These are phyloP conservation scores for Chaetomium fimeti DNA, from an alignment of 495 filamentous ascomycete genomes.

Conservation along the genomic window DNA sequence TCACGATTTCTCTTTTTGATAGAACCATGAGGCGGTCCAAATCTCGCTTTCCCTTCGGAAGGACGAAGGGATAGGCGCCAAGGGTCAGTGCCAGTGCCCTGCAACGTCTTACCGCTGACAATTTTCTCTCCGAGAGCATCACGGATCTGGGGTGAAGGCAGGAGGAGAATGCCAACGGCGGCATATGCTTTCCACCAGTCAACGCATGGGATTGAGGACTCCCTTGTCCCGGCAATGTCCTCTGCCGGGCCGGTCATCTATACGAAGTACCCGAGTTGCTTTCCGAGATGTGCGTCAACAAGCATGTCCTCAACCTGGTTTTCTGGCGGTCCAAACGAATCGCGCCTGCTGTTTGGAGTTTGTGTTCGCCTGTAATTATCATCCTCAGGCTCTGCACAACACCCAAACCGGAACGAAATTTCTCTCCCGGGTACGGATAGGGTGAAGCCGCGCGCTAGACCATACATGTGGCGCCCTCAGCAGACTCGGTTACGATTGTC, in stretches of 20 bases:
- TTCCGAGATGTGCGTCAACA: neutral
- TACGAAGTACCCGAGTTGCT: neutral
- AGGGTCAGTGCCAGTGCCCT: neutral
- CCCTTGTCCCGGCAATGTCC: neutral
- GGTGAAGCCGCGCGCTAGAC: neutral
- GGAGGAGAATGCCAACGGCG: neutral
- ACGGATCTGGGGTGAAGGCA: neutral
- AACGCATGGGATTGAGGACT: neutral
- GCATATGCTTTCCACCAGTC: slow-evolving; percentile 2
- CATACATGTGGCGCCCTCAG: neutral
- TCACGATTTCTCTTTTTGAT: neutral
- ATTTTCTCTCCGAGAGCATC: slow-evolving; percentile 21
- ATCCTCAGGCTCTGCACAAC: neutral
- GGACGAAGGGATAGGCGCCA: neutral
- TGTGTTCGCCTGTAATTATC: neutral
- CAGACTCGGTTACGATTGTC: neutral
- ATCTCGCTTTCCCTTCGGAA: slow-evolving; percentile 3
- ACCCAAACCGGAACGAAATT: neutral
- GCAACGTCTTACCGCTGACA: slow-evolving; percentile 12
- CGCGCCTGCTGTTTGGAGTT: neutral
- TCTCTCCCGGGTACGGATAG: neutral
- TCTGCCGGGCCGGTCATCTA: neutral
- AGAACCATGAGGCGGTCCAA: neutral
- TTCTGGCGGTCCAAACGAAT: neutral
- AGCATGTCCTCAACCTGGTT: neutral